Evolutionary conservation across 768 basidiomycete species (phyloP), one percentile per base, ranked within the genome.

Genomic region (Pisolithus microcarpus): DNA sequence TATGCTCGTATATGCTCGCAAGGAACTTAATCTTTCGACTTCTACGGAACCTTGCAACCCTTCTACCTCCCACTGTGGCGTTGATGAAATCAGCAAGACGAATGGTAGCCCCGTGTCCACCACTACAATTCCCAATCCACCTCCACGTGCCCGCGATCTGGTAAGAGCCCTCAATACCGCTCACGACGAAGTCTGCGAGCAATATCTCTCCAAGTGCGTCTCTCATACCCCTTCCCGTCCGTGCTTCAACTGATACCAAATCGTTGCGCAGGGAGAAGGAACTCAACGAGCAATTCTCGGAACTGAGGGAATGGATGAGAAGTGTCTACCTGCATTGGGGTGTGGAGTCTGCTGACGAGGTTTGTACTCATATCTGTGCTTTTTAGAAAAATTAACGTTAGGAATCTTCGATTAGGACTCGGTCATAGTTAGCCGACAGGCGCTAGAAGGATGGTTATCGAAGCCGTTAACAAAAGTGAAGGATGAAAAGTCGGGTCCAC

Each of bases 1-100:
- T 68, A 95, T 97, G 92, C 76, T 97, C 30, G 84, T 98, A 49
- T 98, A 97, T 66, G 77, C 80, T 36, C 79, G 81, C 10, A 75
- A 72, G 26, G 51, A 57, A 18, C 40, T 43, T 34, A 49, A 51
- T 2, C 18, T 15, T 26, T 38, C 38, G 50, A 24, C 42, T 56
- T 55, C 57, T 53, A 56, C 50, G 42, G 38, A 49, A 38, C 55
- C 54, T 28, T 15, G 11, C 52, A 52, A 52, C 52, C 48, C 59
- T 57, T 48, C 21, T 10, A 15, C 4, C 55, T 45, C 34, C 43
- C 42, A 48, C 57, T 37, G 38, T 43, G 54, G 61, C 58, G 58
- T 56, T 21, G 34, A 34, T 6, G 45, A 16, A 11, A 21, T 26
- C 28, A 51, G n/a, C 45, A 38, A 46, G 18, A 31, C 49, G 4